A percentile compares a stretch with the other conserved stretches of the same genome.
Evolutionary conservation across 331 rosid species (phyloP).

Genomic region (Rhamnella rubrinervis): DNA sequence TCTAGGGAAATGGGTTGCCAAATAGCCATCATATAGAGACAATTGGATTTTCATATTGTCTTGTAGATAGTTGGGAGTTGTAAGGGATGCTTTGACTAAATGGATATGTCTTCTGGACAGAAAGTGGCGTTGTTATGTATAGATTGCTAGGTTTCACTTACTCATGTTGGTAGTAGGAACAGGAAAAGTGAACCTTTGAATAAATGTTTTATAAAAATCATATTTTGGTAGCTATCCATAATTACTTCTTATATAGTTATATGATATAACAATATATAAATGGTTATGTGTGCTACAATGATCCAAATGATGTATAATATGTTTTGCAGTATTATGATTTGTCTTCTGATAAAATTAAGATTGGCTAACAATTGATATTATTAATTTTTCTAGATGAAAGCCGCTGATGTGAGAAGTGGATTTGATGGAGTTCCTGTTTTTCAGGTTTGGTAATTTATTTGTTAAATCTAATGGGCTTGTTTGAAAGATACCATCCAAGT

Average conservation of each 20-base stretch:
- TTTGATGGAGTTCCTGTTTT: conserved; percentile 96
- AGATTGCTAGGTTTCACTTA: not conserved
- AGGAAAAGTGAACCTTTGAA: not conserved
- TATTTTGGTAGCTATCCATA: not conserved
- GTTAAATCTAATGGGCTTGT: conserved; percentile 14
- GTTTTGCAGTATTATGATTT: not conserved
- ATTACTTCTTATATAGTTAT: not conserved
- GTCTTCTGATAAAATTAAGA: conserved; percentile 4
- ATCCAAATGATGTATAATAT: not conserved
- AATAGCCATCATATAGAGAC: not conserved
- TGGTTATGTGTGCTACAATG: too few species aligned
- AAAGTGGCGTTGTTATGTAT: too few species aligned
- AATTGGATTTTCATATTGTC: not conserved
- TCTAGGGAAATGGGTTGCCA: not conserved
- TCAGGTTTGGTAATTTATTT: conserved; percentile 58
- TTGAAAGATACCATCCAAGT: not conserved
- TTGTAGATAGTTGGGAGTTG: not conserved
- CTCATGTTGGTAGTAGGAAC: not conserved
- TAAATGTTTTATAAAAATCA: not conserved
- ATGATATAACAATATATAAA: too few species aligned
- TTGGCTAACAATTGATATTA: conserved; percentile 22
- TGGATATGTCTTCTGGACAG: not conserved
- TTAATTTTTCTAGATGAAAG: conserved; percentile 52
- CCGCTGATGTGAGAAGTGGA: conserved; percentile 48
- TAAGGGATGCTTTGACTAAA: not conserved